phyloP scores from a whole-genome alignment of 2,329 filamentous ascomycete species.

The Colletotrichum sojae region DNA sequence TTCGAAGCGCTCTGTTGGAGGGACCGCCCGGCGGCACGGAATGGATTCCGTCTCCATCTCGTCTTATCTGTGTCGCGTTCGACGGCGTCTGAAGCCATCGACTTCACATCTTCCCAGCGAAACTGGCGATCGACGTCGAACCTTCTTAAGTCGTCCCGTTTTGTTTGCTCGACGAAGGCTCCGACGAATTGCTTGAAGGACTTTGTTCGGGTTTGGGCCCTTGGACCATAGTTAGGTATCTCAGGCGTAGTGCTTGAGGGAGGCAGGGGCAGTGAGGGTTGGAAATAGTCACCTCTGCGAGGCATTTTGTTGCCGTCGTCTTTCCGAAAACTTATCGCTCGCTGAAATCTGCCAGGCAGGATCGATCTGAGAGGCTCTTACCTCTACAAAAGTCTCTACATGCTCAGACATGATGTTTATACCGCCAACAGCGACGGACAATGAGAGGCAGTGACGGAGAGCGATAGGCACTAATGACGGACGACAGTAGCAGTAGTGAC shows the following conservation, averaged over 20 bases:
- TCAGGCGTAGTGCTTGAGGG: too few species aligned
- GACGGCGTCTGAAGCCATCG: conserved; percentile 10
- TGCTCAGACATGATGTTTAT: background rate
- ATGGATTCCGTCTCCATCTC: conserved; percentile 6
- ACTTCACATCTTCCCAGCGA: conserved; percentile 20
- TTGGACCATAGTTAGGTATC: background rate
- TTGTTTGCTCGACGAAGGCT: background rate
- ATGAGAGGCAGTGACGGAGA: too few species aligned
- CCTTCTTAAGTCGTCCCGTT: background rate
- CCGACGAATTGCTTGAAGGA: conserved; percentile 1
- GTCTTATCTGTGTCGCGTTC: conserved; percentile 18
- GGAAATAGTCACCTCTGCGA: background rate
- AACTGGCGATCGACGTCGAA: conserved; percentile 17
- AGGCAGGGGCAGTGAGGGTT: too few species aligned
- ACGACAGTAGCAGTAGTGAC: too few species aligned
- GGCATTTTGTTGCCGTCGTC: background rate
- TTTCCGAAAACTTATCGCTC: background rate
- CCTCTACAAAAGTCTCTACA: conserved; percentile 3
- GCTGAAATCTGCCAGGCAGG: conserved; percentile 24
- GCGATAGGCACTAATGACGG: too few species aligned
- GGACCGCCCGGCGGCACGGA: conserved; percentile 20
- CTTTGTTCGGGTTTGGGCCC: background rate
- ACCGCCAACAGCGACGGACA: too few species aligned
- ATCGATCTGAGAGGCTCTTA: background rate
- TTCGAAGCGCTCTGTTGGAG: conserved; percentile 19